These are phyloP conservation scores for Capronia americana DNA, from an alignment of 2,329 filamentous ascomycete species.

Conservation along the genomic window DNA sequence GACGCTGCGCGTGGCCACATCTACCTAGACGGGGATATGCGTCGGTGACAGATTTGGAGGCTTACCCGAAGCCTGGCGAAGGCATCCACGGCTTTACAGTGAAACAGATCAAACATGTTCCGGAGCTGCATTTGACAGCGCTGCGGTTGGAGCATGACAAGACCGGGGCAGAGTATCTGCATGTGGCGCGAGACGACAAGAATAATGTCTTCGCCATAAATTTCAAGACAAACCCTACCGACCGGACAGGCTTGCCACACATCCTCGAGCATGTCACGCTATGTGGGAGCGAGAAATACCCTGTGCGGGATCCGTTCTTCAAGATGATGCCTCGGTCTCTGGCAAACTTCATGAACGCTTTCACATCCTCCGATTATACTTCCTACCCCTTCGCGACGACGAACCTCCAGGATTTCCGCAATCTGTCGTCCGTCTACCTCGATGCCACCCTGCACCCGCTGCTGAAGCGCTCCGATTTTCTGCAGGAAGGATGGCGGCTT, in stretches of 20 bases:
- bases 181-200: conserved; percentile 91
- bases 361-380: conserved; percentile 94
- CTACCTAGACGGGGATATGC: conserved; percentile 50
- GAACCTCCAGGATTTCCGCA: conserved; percentile 92
- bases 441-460: conserved; percentile 92
- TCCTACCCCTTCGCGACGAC: conserved; percentile 98
- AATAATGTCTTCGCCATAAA: conserved; percentile 99
- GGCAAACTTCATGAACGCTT: conserved; percentile 99
- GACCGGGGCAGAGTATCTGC: conserved; percentile 93
- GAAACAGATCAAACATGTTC: conserved; percentile 85
- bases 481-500: conserved; percentile 95
- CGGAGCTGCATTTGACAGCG: conserved; percentile 90
- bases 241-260: conserved; percentile 94
- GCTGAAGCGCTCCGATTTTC: conserved; percentile 88
- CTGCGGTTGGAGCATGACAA: conserved; percentile 90
- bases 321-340: conserved; percentile 98
- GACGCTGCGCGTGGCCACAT: conserved; percentile 17
- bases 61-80: conserved; percentile 79
- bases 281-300: conserved; percentile 94
- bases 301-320: conserved; percentile 98
- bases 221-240: conserved; percentile 98
- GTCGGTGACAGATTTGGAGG: conserved; percentile 76
- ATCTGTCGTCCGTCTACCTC: conserved; percentile 94
- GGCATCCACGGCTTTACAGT: conserved; percentile 94
- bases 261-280: conserved; percentile 97